Percentiles rank a stretch among this genome's conserved stretches.
Conservation (phyloP, 257 asterid genomes). For the Nicotiana tomentosiformis region DNA sequence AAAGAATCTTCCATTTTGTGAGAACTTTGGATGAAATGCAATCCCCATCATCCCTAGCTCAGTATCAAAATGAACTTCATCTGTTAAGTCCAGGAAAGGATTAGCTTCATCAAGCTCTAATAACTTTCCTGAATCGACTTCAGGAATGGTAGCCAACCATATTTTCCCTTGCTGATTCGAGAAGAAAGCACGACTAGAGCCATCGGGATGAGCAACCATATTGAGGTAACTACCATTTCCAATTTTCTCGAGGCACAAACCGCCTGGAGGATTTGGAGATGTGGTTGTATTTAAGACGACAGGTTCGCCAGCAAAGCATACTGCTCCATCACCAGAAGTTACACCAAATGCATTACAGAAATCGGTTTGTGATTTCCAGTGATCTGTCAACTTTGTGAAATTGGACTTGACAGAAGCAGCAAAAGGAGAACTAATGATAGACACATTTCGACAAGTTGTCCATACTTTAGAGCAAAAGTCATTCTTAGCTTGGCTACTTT, state of each 20-base stretch:
- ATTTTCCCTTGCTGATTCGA: slow-evolving; percentile 78
- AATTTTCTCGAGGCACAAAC: slow-evolving; percentile 80
- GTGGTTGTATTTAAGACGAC: slow-evolving; percentile 33
- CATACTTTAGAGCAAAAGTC: slow-evolving; percentile 70
- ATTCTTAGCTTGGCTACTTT: slow-evolving; percentile 31
- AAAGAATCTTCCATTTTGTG: slow-evolving; percentile 64
- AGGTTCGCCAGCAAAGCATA: slow-evolving; percentile 59
- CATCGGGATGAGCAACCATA: slow-evolving; percentile 85
- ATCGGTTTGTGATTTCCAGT: slow-evolving; percentile 60
- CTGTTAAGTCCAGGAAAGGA: slow-evolving; percentile 69
- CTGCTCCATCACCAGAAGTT: slow-evolving; percentile 37
- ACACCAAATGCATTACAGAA: slow-evolving; percentile 74
- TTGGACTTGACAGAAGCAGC: slow-evolving; percentile 40
- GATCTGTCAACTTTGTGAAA: slow-evolving; percentile 46
- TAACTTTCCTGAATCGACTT: slow-evolving; percentile 47
- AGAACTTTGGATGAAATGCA: slow-evolving; percentile 70
- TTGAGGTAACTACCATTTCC: slow-evolving; percentile 68
- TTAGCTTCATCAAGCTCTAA: slow-evolving; percentile 48
- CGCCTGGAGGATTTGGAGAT: slow-evolving; percentile 45
- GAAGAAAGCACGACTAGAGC: slow-evolving; percentile 78
- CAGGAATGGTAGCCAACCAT: slow-evolving; percentile 70
- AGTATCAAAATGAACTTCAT: slow-evolving; percentile 68
- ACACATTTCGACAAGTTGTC: slow-evolving; percentile 58
- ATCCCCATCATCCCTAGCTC: slow-evolving; percentile 76
- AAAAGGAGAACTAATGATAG: slow-evolving; percentile 65